phyloP scores from a whole-genome alignment of 345 rosid species.

The Erodium maritimum region DNA sequence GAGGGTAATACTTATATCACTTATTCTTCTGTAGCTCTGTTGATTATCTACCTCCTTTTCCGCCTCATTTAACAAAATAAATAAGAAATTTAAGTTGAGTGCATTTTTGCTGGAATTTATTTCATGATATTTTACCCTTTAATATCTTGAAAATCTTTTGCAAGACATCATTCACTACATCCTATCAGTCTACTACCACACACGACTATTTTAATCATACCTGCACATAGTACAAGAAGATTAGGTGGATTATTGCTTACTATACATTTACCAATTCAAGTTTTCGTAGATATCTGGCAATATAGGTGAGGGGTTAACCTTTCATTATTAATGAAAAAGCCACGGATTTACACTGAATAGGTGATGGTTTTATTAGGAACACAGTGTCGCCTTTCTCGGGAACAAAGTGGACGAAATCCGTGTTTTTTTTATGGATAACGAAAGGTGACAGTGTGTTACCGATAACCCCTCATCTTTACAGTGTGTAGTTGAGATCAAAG shows the following conservation, averaged over 20 bases:
- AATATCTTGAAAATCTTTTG: not conserved
- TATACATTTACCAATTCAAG: not conserved
- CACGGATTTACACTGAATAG: too few species aligned
- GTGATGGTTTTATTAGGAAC: too few species aligned
- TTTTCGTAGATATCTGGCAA: too few species aligned
- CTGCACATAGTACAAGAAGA: not conserved
- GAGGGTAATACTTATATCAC: conserved; percentile 38
- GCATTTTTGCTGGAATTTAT: not conserved
- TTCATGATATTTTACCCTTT: not conserved
- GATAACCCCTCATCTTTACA: too few species aligned
- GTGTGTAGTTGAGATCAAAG: too few species aligned
- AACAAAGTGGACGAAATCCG: too few species aligned
- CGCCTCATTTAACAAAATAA: not conserved
- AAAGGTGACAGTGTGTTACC: too few species aligned
- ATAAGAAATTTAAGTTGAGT: not conserved
- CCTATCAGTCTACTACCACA: not conserved
- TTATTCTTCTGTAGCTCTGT: not conserved
- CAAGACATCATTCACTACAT: not conserved
- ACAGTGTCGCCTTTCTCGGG: too few species aligned
- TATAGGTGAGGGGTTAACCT: too few species aligned
- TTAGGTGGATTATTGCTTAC: not conserved
- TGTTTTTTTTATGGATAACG: too few species aligned
- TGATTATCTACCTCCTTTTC: not conserved
- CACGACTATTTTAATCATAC: not conserved
- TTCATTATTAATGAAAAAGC: too few species aligned